Evolutionary conservation across 345 rosid species (phyloP), one percentile per base, ranked within the genome.

Genomic region (Pugionium dolabratum): DNA sequence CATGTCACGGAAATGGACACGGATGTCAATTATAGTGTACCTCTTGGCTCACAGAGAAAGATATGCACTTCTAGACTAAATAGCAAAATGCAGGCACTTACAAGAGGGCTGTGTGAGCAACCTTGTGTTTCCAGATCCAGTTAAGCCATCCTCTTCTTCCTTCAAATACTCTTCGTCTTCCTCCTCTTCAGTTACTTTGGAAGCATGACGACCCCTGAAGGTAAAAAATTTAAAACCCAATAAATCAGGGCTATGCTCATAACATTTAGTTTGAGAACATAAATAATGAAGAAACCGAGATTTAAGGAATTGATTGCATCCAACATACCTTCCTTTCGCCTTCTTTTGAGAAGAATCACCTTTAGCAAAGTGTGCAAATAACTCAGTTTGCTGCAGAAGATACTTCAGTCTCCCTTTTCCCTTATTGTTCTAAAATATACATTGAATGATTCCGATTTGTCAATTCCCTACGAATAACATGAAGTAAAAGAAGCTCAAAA

Each of bases 291-390:
- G 11, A 48, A 67, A 46, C 44, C 11, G 1, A 11, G 7, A 37
- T 39, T n/a, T 4, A 7, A 66, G 26, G 25, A 32, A 67, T 40
- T 28, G 54, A 47, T 18, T 28, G 25, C 59, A 46, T 33, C 40
- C 18, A 55, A 52, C 64, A 29, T 76, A 94, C 99, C 95, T 94
- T 78, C 99, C 99, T 76, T 86, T 94, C 3, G 59, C 71, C 79
- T 83, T 86, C 77, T 83, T 94, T 73, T 79, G 89, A 0, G 90
- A 67, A 60, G 96, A 55, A 66, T 83, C 94, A 27, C 84, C 85
- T 83, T 94, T 94, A 7, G 97, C 95, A 85, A 90, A 94, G 66
- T 94, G 97, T 58, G 97, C 93, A 83, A 94, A 90, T 65, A 94
- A 74, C 88, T 94, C 99, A 1, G 99, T 94, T 66, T 90, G 99